Evolutionary conservation across 1,139 yeast genomes (phyloP).

Genomic region (Pichia sp.): DNA sequence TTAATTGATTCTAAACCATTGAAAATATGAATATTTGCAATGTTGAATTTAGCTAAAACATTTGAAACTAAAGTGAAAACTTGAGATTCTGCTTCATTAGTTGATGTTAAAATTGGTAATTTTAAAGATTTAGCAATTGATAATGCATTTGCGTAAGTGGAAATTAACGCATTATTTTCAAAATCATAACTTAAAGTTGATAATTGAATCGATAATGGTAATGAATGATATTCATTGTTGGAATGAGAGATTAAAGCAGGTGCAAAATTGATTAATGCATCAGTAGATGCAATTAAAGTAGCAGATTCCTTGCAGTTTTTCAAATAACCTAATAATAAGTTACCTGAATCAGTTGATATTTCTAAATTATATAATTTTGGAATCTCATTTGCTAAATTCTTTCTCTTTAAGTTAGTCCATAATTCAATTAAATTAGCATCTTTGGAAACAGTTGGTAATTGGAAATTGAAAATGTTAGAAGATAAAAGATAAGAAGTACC

Average conservation of each 20-base stretch:
- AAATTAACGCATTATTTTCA: conserved; percentile 43
- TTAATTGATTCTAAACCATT: conserved; percentile 72
- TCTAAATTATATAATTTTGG: conserved; percentile 60
- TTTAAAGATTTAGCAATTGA: conserved; percentile 58
- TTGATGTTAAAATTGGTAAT: conserved; percentile 68
- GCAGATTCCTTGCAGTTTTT: conserved; percentile 31
- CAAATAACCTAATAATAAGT: conserved; percentile 69
- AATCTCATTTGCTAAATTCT: conserved; percentile 48
- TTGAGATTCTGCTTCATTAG: conserved; percentile 57
- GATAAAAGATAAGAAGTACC: conserved; percentile 61
- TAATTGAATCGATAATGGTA: conserved; percentile 66
- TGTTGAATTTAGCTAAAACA: conserved; percentile 47
- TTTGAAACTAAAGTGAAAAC: conserved; percentile 61
- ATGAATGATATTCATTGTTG: conserved; percentile 35
- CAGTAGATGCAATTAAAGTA: conserved; percentile 57
- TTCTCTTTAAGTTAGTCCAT: conserved; percentile 54
- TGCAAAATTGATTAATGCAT: conserved; percentile 62
- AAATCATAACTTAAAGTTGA: conserved; percentile 66
- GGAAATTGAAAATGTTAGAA: conserved; percentile 63
- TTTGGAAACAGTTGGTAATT: conserved; percentile 35
- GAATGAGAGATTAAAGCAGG: conserved; percentile 37
- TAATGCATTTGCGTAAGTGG: conserved; percentile 63
- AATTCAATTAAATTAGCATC: conserved; percentile 53
- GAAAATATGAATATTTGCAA: conserved; percentile 64
- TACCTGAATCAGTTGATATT: conserved; percentile 80